Evolutionary conservation across 331 rosid species (phyloP), one percentile per base, ranked within the genome.

Genomic region (Stylosanthes scabra): DNA sequence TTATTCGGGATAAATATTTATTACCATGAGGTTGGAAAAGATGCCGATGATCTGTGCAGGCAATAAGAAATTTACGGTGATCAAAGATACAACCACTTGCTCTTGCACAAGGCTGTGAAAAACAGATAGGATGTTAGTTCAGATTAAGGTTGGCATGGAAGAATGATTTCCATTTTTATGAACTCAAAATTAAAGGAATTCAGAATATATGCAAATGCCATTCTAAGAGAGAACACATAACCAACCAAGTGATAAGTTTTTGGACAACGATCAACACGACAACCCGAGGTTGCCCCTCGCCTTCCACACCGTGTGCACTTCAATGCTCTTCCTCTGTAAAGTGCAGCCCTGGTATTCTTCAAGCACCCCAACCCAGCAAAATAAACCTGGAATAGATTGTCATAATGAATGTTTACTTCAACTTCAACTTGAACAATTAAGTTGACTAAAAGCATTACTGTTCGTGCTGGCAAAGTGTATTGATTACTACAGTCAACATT

Each of bases 291-390:
- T 6, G 99, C 99, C 69, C 99, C 99, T 71, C 93, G 92, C 83
- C 99, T 81, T 77, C 97, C 96, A 55, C 99, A 94, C 27, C 93
- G 96, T 55, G 97, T 88, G 88, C 99, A 94, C 81, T 94, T 94
- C 83, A 94, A 84, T 65, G 93, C 97, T 70, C 93, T 90, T 80
- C 99, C 99, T 84, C 99, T 89, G 78, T 87, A 88, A 77, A 94
- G 97, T 20, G 97, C 99, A 69, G 97, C 97, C 80, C 97, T 88
- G 74, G 88, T 91, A 83, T 91, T 94, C 83, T 88, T 94, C 80
- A 94, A 90, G 85, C 99, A 87, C 61, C 99, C 99, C 91, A 94
- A 82, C 75, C 95, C 95, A 80, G 99, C 97, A 88, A 94, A 94
- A 83, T 94, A 94, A 72, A 94, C 99, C 99, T 94, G 93, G 81